Evolutionary conservation across 2,329 filamentous ascomycete genomes (phyloP).

Genomic region (Endoconidiophora polonica): DNA sequence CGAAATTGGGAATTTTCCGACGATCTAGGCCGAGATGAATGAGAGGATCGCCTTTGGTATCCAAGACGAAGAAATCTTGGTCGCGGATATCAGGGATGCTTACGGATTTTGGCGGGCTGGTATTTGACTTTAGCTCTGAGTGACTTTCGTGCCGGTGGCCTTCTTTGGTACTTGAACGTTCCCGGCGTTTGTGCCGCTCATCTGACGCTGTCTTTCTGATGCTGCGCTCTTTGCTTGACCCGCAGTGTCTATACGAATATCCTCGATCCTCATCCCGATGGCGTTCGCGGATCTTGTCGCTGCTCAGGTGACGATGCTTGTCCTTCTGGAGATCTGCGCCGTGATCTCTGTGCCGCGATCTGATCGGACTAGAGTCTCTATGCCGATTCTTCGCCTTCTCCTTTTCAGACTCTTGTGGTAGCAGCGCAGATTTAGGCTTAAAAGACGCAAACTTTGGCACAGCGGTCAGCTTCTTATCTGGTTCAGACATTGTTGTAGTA

Average conservation of each 20-base stretch:
- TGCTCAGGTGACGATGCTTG: background rate
- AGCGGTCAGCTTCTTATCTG: slow-evolving; percentile 16
- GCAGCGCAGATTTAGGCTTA: slow-evolving; percentile 21
- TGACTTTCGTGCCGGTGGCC: too few relatives aligned
- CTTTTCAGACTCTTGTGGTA: background rate
- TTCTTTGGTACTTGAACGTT: background rate
- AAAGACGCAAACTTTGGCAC: slow-evolving; percentile 65
- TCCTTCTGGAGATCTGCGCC: background rate
- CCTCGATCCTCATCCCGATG: background rate
- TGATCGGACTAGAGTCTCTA: background rate
- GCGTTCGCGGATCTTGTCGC: background rate
- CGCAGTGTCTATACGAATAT: background rate
- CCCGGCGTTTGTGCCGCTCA: background rate
- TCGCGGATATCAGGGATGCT: slow-evolving; percentile 12
- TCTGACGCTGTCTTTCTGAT: background rate
- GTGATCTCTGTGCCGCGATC: background rate
- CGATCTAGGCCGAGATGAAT: slow-evolving; percentile 61
- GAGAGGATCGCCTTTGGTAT: slow-evolving; percentile 60
- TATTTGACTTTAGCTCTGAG: too few relatives aligned
- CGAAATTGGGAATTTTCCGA: slow-evolving; percentile 55
- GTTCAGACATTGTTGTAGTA: slow-evolving; percentile 17
- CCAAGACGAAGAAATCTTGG: slow-evolving; percentile 38
- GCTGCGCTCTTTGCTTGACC: background rate
- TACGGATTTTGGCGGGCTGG: background rate
- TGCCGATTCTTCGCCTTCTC: background rate